Evolutionary conservation across 495 filamentous ascomycete species (phyloP), one percentile per base, ranked within the genome.

Genomic region (Beverwykella pulmonaria): DNA sequence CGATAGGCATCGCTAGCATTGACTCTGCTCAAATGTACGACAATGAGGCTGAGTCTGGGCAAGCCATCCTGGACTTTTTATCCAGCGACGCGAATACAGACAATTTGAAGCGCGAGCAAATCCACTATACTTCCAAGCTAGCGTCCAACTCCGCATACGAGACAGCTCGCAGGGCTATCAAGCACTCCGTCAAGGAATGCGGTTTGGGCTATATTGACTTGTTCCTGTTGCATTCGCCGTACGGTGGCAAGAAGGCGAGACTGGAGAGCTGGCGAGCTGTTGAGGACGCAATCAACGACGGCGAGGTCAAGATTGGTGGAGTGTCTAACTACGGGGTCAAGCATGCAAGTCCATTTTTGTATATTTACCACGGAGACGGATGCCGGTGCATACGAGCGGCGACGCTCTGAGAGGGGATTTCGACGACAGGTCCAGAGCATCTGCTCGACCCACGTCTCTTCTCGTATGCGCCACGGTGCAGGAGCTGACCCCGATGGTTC

Each of bases 91-190:
- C 69, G 1, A 83, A 84, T 44, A 76, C 70, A 1, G 65, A 76
- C 1, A 74, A 71, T 12, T 72, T 88, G 14, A 78, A 79, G 26
- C 80, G 88, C 10, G 79, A 83, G 22, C 82, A 90, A 65, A 78
- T 91, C 62, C 85, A 86, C 73, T 90, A 86, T 75, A 92, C 89
- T 1, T 83, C 83, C 48, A 92, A 91, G 73, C 77, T 91, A 19
- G 78, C 78, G 25, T 79, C 73, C 56, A 88, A 88, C 69, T 79
- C 78, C 3, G 78, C 79, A 9, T 90, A 89, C 70, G 78, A 86
- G 12, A 70, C 74, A 8, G 86, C 86, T 23, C 82, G 84, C 50
- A 75, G 70, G 36, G 81, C 84, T 3, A 85, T 92, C 53, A 79
- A 76, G 17, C 73, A 81, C 65, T 86, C 81, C 47, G 76, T 90